Evolutionary conservation across 495 filamentous ascomycete genomes (phyloP).

Genomic region (Arthonia radiata): DNA sequence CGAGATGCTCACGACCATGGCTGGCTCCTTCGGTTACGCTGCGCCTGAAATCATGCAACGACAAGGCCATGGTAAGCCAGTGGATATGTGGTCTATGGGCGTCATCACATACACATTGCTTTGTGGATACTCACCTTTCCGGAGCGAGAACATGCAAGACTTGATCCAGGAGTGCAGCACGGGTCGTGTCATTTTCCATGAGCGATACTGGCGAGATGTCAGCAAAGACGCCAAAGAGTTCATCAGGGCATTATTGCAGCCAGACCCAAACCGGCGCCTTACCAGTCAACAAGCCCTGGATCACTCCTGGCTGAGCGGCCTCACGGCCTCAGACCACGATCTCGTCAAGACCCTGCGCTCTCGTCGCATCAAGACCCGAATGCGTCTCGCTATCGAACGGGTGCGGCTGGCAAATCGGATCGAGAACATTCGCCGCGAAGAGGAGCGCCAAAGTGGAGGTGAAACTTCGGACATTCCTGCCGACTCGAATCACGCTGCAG

Average conservation of each 20-base stretch:
- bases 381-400: slow-evolving; percentile 84
- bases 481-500: slow-evolving; percentile 22
- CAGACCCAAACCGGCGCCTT: slow-evolving; percentile 49
- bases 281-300: slow-evolving; percentile 60
- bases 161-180: slow-evolving; percentile 84
- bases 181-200: slow-evolving; percentile 87
- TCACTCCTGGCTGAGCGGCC: slow-evolving; percentile 76
- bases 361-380: slow-evolving; percentile 72
- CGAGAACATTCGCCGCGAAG: slow-evolving; percentile 86
- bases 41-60: slow-evolving; percentile 98
- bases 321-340: slow-evolving; percentile 81
- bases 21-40: slow-evolving; percentile 93
- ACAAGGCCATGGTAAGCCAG: slow-evolving; percentile 91
- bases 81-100: slow-evolving; percentile 97
- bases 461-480: slow-evolving; percentile 40
- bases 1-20: slow-evolving; percentile 92
- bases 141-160: slow-evolving; percentile 76
- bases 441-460: slow-evolving; percentile 68
- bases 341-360: slow-evolving; percentile 91
- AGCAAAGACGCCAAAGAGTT: slow-evolving; percentile 92
- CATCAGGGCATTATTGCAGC: slow-evolving; percentile 58
- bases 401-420: slow-evolving; percentile 95
- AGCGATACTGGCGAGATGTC: slow-evolving; percentile 95
- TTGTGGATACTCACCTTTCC: slow-evolving; percentile 95
- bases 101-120: slow-evolving; percentile 99